Percentiles rank a stretch among this genome's conserved stretches.
Evolutionary conservation across 768 basidiomycete species (phyloP).

Genomic region (Gloeopeniophorella convolvens): DNA sequence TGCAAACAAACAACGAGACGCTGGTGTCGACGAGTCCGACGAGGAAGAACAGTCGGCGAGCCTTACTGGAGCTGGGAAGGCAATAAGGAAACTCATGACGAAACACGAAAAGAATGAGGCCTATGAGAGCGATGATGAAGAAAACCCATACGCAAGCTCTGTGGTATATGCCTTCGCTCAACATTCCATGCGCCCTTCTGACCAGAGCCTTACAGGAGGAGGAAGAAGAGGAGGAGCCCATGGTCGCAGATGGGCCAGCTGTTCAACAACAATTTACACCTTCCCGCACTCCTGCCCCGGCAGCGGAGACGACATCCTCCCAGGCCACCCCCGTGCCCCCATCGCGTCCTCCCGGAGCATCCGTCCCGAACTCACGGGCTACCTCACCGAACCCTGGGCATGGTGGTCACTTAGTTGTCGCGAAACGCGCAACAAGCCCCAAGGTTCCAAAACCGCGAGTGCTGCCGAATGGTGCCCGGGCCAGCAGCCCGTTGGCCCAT

Average conservation of each 20-base stretch:
- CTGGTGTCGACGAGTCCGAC: conserved; percentile 66
- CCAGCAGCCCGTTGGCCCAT: conserved; percentile 49
- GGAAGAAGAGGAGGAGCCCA: conserved; percentile 65
- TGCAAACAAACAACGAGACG: conserved; percentile 70
- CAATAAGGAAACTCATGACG: conserved; percentile 80
- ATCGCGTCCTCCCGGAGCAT: conserved; percentile 31
- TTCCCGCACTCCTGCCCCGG: conserved; percentile 30
- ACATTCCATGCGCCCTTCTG: conserved; percentile 6
- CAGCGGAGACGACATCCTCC: conserved; percentile 28
- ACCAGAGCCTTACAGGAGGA: conserved; percentile 40
- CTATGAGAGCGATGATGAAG: conserved; percentile 71
- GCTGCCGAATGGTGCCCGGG: conserved; percentile 40
- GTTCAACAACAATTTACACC: conserved; percentile 42
- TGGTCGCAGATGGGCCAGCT: conserved; percentile 38
- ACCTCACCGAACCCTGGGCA: conserved; percentile 54
- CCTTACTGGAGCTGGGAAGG: conserved; percentile 64
- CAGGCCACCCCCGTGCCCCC: conserved; percentile 27
- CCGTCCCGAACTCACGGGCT: conserved; percentile 43
- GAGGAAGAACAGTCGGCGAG: conserved; percentile 58
- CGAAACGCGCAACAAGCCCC: conserved; percentile 81
- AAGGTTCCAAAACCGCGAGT: conserved; percentile 57
- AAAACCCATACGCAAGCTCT: conserved; percentile 77
- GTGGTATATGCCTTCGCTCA: conserved; percentile 36
- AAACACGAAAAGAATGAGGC: conserved; percentile 76
- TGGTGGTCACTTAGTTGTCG: conserved; percentile 74